A percentile compares a stretch with the other conserved stretches of the same genome.
phyloP scores from a whole-genome alignment of 2,329 filamentous ascomycete species.

The Penicillium verrucosum region DNA sequence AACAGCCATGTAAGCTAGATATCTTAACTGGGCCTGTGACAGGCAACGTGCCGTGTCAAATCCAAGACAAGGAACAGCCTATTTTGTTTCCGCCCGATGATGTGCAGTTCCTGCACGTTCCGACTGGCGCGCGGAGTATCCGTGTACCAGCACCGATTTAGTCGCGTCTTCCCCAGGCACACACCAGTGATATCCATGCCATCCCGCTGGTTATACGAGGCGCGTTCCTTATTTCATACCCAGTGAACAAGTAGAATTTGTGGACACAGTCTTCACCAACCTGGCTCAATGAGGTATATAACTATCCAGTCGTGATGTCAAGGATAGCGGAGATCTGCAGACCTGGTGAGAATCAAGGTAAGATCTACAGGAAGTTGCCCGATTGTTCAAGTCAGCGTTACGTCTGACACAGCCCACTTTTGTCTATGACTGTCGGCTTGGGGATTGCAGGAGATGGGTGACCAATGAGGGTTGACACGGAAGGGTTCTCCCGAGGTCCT shows the following conservation, averaged over 20 bases:
- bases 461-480: conserved; percentile 14
- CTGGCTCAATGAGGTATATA: not conserved
- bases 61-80: conserved; percentile 69
- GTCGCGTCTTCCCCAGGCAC: not conserved
- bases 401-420: conserved; percentile 56
- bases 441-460: conserved; percentile 54
- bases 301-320: not conserved
- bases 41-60: conserved; percentile 67
- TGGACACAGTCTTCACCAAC: not conserved
- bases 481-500: not conserved
- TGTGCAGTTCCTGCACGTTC: conserved; percentile 65
- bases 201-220: not conserved
- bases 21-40: conserved; percentile 59
- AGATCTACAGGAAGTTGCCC: conserved; percentile 64
- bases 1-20: not conserved
- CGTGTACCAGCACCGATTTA: not conserved
- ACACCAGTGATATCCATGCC: not conserved
- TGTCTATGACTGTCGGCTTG: conserved; percentile 62
- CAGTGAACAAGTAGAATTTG: not conserved
- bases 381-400: conserved; percentile 45
- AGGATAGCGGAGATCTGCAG: conserved; percentile 72
- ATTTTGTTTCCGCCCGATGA: conserved; percentile 77
- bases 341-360: conserved; percentile 72
- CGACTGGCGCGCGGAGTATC: conserved; percentile 58
- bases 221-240: not conserved